Evolutionary conservation across 768 basidiomycete genomes (phyloP).

Genomic region (Lyophyllum decastes): DNA sequence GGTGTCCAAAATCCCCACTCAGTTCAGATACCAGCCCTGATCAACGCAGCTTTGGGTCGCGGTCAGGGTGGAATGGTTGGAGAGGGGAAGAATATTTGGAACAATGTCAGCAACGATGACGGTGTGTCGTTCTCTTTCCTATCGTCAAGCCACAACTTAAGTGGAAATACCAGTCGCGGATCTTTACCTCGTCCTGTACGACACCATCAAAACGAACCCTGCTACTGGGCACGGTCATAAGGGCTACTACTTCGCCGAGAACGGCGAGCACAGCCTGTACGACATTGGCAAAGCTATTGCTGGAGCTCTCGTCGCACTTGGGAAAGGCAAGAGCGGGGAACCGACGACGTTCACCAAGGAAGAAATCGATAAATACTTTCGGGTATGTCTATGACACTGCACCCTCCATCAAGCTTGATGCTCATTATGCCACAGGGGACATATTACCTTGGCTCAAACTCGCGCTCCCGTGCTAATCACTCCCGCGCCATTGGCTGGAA

Average conservation of each 20-base stretch:
- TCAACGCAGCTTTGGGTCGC: conserved; percentile 27
- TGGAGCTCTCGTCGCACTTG: conserved; percentile 35
- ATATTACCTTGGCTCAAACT: conserved; percentile 34
- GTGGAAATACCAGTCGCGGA: not conserved
- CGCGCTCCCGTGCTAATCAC: conserved; percentile 34
- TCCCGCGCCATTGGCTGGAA: conserved; percentile 46
- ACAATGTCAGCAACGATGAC: conserved; percentile 42
- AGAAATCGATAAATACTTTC: conserved; percentile 41
- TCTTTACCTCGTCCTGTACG: conserved; percentile 31
- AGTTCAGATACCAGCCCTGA: conserved; percentile 22
- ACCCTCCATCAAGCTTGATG: not conserved
- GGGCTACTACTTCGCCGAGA: conserved; percentile 55
- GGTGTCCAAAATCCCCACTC: conserved; percentile 12
- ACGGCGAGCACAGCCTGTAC: conserved; percentile 45
- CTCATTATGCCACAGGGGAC: conserved; percentile 15
- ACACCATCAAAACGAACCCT: conserved; percentile 29
- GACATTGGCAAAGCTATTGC: conserved; percentile 41
- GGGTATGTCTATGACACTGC: not conserved
- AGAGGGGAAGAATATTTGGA: conserved; percentile 28
- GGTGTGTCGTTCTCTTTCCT: conserved; percentile 27
- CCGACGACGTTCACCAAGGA: conserved; percentile 46
- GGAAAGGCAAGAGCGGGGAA: conserved; percentile 32
- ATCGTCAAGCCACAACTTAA: too few species aligned
- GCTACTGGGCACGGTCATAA: conserved; percentile 42
- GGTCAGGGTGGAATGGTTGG: conserved; percentile 27